These are phyloP conservation scores for Ogataea zsoltii DNA, from an alignment of 805 yeast genomes.

Conservation along the genomic window DNA sequence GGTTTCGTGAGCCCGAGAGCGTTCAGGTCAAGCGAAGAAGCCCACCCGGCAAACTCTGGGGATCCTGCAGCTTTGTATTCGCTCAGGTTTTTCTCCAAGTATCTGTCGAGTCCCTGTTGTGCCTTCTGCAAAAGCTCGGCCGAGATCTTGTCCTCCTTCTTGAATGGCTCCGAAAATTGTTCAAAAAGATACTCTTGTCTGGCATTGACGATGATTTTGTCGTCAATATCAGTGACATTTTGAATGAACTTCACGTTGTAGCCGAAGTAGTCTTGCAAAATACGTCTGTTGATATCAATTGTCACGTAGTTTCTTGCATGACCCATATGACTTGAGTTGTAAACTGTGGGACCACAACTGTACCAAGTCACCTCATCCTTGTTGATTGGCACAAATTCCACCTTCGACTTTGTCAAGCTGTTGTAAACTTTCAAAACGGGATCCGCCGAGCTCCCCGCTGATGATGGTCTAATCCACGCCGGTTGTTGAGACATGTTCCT, in stretches of 20 bases:
- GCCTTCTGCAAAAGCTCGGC: constrained; percentile 41
- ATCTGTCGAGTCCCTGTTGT: constrained; percentile 45
- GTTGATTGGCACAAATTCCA: constrained; percentile 68
- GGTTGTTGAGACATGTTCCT: constrained; percentile 21
- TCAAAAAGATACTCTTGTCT: constrained; percentile 84
- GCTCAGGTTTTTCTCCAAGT: constrained; percentile 56
- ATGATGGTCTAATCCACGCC: constrained; percentile 33
- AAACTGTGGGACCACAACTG: constrained; percentile 98
- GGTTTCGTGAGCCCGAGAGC: constrained; percentile 60
- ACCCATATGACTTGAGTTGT: constrained; percentile 96
- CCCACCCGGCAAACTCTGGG: constrained; percentile 53
- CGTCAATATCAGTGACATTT: constrained; percentile 98
- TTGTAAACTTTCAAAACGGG: constrained; percentile 70
- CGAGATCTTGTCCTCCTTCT: constrained; percentile 30
- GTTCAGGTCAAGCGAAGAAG: constrained; percentile 46
- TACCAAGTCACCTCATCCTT: constrained; percentile 84
- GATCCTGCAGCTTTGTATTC: constrained; percentile 32
- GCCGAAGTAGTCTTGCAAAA: constrained; percentile 88
- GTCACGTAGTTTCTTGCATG: constrained; percentile 97
- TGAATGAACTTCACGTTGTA: constrained; percentile 87
- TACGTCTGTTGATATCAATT: constrained; percentile 88
- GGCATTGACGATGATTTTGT: constrained; percentile 92
- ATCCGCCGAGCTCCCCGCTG: constrained; percentile 10
- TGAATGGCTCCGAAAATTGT: constrained; percentile 43
- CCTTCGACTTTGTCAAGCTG: constrained; percentile 80